Evolutionary conservation across 257 asterid genomes (phyloP).

Genomic region (Leonotis leonurus): DNA sequence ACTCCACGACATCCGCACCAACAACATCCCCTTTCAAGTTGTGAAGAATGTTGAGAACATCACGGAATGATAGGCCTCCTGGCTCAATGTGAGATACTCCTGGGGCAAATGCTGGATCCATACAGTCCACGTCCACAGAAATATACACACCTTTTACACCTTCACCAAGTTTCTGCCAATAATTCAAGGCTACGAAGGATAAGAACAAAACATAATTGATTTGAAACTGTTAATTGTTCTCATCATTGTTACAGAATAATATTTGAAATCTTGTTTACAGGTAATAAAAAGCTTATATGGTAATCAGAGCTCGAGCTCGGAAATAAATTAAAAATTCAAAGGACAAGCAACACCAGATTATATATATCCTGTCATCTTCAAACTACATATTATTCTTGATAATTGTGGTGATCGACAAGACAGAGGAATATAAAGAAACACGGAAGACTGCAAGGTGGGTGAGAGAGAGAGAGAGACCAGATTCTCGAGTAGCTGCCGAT

Average conservation of each 20-base stretch:
- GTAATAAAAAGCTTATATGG: neutral
- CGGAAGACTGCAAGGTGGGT: neutral
- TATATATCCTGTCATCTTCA: neutral
- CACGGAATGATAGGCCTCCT: slow-evolving; percentile 97
- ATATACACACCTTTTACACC: slow-evolving; percentile 95
- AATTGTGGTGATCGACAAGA: neutral
- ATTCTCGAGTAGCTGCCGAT: slow-evolving; percentile 65
- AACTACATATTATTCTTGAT: neutral
- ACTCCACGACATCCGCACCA: slow-evolving; percentile 96
- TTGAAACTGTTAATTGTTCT: neutral
- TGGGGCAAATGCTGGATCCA: slow-evolving; percentile 98
- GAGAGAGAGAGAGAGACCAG: slow-evolving; percentile 47
- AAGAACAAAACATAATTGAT: neutral
- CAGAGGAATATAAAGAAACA: neutral
- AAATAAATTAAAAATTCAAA: neutral
- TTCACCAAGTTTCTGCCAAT: slow-evolving; percentile 84
- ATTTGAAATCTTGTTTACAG: neutral
- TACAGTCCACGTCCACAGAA: slow-evolving; percentile 80
- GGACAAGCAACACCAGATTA: neutral
- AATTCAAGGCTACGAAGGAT: neutral
- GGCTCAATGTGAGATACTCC: slow-evolving; percentile 99
- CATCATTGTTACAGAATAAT: neutral
- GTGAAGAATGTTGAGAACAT: slow-evolving; percentile 86
- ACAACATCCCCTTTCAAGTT: slow-evolving; percentile 86
- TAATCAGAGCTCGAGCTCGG: neutral